Percentiles rank a stretch among this genome's conserved stretches.
phyloP scores from a whole-genome alignment of 2,329 filamentous ascomycete genomes.

The Xylaria polymorpha region DNA sequence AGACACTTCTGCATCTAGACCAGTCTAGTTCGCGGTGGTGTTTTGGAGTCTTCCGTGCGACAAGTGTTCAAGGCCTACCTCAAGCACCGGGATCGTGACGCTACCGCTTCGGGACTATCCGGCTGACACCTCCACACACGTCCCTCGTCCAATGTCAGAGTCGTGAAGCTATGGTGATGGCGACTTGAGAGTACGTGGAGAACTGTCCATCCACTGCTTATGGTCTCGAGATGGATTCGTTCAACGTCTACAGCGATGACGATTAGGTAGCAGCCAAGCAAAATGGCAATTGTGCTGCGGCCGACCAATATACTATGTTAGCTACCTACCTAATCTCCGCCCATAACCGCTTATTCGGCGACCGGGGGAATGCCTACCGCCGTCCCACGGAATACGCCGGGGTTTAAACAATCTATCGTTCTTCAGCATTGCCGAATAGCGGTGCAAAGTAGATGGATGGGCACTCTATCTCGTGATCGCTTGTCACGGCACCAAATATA shows the following conservation, averaged over 20 bases:
- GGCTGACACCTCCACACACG: not conserved
- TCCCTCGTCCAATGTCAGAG: not conserved
- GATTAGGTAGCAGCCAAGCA: conserved; percentile 41
- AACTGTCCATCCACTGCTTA: not conserved
- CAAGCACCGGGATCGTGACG: not conserved
- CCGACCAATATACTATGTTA: conserved; percentile 19
- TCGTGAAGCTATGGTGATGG: conserved; percentile 44
- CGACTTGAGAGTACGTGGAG: conserved; percentile 1
- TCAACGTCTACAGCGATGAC: conserved; percentile 41
- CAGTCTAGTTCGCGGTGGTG: not conserved
- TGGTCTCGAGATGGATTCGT: conserved; percentile 16
- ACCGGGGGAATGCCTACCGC: conserved; percentile 45
- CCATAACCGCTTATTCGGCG: conserved; percentile 45
- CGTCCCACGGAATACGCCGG: conserved; percentile 38
- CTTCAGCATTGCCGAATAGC: conserved; percentile 39
- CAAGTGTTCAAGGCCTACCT: no score
- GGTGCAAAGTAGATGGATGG: conserved; percentile 42
- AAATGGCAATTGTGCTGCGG: conserved; percentile 40
- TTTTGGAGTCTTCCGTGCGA: not conserved
- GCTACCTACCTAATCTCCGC: conserved; percentile 25
- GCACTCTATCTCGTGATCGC: conserved; percentile 43
- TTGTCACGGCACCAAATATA: conserved; percentile 47
- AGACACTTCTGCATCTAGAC: not conserved
- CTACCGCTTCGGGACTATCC: not conserved
- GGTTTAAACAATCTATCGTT: conserved; percentile 39